A percentile compares a stretch with the other conserved stretches of the same genome.
phyloP scores from a whole-genome alignment of 805 yeast species.

The Pichia nanzhaoensis region DNA sequence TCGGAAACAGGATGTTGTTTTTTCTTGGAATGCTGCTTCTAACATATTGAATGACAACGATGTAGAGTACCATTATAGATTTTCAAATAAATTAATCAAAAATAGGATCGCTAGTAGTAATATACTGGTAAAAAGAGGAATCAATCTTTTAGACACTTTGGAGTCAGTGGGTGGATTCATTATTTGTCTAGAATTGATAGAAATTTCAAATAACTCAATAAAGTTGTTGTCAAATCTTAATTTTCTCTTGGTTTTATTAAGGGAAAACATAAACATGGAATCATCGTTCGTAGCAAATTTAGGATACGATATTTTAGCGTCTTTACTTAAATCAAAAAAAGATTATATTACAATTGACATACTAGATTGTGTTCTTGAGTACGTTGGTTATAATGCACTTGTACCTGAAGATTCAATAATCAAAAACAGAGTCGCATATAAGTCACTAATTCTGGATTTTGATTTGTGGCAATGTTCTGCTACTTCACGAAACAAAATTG shows the following conservation, averaged over 20 bases:
- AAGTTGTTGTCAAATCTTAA: constrained; percentile 32
- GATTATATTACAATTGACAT: constrained; percentile 35
- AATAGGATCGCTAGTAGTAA: background rate
- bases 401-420: constrained; percentile 53
- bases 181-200: constrained; percentile 40
- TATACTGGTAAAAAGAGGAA: constrained; percentile 16
- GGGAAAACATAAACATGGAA: constrained; percentile 39
- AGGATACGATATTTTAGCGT: constrained; percentile 55
- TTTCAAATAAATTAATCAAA: background rate
- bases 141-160: constrained; percentile 17
- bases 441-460: constrained; percentile 53
- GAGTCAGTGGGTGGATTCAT: constrained; percentile 49
- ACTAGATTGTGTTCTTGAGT: constrained; percentile 41
- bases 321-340: constrained; percentile 45
- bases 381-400: constrained; percentile 48
- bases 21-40: background rate
- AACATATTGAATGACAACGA: background rate
- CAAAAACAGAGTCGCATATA: constrained; percentile 49
- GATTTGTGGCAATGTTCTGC: constrained; percentile 44
- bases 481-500: constrained; percentile 29
- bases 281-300: constrained; percentile 52
- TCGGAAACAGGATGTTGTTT: background rate
- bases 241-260: constrained; percentile 37
- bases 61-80: background rate
- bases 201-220: constrained; percentile 32